Conservation (phyloP, 768 basidiomycete genomes). For the Leucocoprinus birnbaumii region DNA sequence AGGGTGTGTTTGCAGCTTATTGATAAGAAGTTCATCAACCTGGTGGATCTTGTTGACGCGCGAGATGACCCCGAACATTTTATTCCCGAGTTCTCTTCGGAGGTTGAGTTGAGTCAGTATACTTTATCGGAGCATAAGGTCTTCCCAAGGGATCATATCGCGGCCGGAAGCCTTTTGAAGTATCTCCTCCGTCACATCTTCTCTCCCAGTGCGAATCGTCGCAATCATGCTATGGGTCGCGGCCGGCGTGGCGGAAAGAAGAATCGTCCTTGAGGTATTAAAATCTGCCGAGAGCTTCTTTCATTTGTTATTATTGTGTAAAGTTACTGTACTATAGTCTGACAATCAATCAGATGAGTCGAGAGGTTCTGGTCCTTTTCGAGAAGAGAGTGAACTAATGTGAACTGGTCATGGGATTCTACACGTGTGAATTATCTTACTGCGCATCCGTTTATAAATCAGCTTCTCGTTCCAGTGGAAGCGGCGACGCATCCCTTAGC, state of each 20-base stretch:
- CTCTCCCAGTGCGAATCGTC: slow-evolving; percentile 4
- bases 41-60: slow-evolving; percentile 17
- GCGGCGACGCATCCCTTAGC: neutral
- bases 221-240: neutral
- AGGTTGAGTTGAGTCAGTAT: slow-evolving; percentile 13
- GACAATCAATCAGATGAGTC: too few species aligned
- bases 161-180: slow-evolving; percentile 15
- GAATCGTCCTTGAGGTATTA: neutral
- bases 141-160: slow-evolving; percentile 10
- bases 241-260: neutral
- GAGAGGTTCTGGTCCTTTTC: neutral
- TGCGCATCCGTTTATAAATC: neutral
- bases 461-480: neutral
- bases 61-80: neutral
- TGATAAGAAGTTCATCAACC: slow-evolving; percentile 6
- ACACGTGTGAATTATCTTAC: neutral
- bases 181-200: slow-evolving; percentile 14
- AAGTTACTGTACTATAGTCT: too few species aligned
- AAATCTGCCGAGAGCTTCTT: neutral
- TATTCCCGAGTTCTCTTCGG: slow-evolving; percentile 10
- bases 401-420: neutral
- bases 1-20: neutral
- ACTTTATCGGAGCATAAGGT: slow-evolving; percentile 4
- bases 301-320: too few species aligned
- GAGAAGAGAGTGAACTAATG: neutral